Conservation (phyloP, 805 yeast species). For the Myxozyma neotropica region DNA sequence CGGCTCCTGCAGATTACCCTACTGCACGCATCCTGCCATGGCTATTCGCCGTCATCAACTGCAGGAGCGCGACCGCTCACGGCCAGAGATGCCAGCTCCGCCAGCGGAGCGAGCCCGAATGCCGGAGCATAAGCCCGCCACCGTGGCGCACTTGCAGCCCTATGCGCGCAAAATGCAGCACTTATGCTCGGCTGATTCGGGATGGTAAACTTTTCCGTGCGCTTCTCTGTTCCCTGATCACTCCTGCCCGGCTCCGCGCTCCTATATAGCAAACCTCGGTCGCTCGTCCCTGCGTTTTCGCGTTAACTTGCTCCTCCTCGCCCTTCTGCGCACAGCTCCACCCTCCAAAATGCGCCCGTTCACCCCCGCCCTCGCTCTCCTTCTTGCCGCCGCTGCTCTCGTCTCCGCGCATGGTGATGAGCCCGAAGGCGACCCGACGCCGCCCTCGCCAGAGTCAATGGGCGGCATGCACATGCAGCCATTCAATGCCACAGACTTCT, state of each 20-base stretch:
- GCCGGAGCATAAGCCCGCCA: background rate
- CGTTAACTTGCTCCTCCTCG: background rate
- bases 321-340: background rate
- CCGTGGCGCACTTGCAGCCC: background rate
- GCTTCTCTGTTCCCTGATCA: background rate
- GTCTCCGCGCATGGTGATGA: conserved; percentile 24
- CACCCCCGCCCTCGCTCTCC: background rate
- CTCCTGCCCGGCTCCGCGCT: background rate
- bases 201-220: conserved; percentile 1
- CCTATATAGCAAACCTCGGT: background rate
- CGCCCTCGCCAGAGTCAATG: conserved; percentile 4
- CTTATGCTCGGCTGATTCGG: conserved; percentile 10
- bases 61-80: no score
- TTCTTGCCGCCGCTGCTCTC: conserved; percentile 7
- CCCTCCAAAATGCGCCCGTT: conserved; percentile 1
- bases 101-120: no score
- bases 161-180: background rate
- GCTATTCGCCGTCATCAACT: no score
- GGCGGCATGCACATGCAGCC: conserved; percentile 22
- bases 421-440: conserved; percentile 7
- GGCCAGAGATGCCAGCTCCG: no score
- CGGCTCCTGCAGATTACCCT: no score
- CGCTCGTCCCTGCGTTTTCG: background rate
- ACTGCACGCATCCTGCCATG: no score
- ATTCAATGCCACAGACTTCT: conserved; percentile 29